Conservation (phyloP, 2,329 filamentous ascomycete genomes). For the Sphaerulina vaccinii region DNA sequence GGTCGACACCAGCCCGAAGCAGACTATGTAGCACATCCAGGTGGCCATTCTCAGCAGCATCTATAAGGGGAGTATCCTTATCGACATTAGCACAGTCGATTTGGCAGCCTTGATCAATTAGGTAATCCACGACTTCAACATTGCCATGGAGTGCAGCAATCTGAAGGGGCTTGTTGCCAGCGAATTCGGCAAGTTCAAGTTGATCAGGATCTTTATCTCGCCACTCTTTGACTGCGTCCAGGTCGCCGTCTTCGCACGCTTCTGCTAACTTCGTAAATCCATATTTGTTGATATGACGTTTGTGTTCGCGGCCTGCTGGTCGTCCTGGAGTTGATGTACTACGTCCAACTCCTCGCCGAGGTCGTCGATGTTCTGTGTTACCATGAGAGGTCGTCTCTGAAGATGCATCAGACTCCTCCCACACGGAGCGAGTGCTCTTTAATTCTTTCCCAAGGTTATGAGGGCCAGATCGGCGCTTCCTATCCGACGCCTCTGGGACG, state of each 20-base stretch:
- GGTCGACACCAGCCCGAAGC: conserved; percentile 84
- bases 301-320: conserved; percentile 61
- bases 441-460: conserved; percentile 43
- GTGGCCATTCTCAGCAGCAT: conserved; percentile 95
- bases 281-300: conserved; percentile 87
- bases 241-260: conserved; percentile 81
- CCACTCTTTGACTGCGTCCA: conserved; percentile 72
- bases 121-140: conserved; percentile 79
- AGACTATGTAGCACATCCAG: conserved; percentile 82
- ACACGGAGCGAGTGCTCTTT: conserved; percentile 39
- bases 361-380: conserved; percentile 58
- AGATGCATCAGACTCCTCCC: conserved; percentile 62
- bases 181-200: conserved; percentile 85
- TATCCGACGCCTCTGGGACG: conserved; percentile 38
- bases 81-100: conserved; percentile 74
- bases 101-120: conserved; percentile 81
- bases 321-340: conserved; percentile 50
- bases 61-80: conserved; percentile 86
- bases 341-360: conserved; percentile 57
- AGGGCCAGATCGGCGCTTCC: conserved; percentile 50
- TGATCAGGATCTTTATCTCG: conserved; percentile 80
- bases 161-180: conserved; percentile 93
- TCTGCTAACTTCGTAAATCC: conserved; percentile 88
- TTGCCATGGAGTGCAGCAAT: conserved; percentile 87
- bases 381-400: conserved; percentile 51